These are phyloP conservation scores for Chamaenerion angustifolium DNA, from an alignment of 345 rosid genomes.

Conservation along the genomic window DNA sequence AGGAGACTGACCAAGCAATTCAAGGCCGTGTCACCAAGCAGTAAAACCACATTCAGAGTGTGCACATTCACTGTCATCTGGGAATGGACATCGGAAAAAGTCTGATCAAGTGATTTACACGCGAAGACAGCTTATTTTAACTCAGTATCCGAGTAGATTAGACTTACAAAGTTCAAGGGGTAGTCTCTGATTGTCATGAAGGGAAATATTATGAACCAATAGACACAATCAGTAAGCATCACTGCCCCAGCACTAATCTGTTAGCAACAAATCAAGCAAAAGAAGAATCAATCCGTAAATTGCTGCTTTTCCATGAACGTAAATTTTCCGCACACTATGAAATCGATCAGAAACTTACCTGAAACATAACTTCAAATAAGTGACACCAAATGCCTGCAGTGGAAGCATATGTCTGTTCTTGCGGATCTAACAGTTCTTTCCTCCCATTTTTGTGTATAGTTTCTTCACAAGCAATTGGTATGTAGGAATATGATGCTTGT, in stretches of 20 bases:
- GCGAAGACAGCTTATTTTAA: too few relatives aligned
- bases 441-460: background rate
- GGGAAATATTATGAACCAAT: slow-evolving; percentile 87
- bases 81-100: background rate
- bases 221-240: slow-evolving; percentile 80
- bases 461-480: background rate
- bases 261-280: slow-evolving; percentile 6
- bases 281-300: slow-evolving; percentile 5
- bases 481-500: slow-evolving; percentile 18
- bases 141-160: too few relatives aligned
- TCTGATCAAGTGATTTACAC: background rate
- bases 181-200: slow-evolving; percentile 69
- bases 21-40: slow-evolving; percentile 69
- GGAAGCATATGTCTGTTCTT: slow-evolving; percentile 12
- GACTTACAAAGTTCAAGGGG: slow-evolving; percentile 59
- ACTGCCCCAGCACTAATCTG: slow-evolving; percentile 98
- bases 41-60: slow-evolving; percentile 52
- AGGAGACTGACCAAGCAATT: slow-evolving; percentile 54
- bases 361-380: slow-evolving; percentile 68
- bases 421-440: slow-evolving; percentile 5
- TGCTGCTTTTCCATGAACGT: too few relatives aligned
- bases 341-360: slow-evolving; percentile 27
- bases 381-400: slow-evolving; percentile 51
- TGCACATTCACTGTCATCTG: slow-evolving; percentile 77
- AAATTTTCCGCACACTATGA: too few relatives aligned